Conservation (phyloP, 352 stramenopile species). For the Globisporangium cystogenes region DNA sequence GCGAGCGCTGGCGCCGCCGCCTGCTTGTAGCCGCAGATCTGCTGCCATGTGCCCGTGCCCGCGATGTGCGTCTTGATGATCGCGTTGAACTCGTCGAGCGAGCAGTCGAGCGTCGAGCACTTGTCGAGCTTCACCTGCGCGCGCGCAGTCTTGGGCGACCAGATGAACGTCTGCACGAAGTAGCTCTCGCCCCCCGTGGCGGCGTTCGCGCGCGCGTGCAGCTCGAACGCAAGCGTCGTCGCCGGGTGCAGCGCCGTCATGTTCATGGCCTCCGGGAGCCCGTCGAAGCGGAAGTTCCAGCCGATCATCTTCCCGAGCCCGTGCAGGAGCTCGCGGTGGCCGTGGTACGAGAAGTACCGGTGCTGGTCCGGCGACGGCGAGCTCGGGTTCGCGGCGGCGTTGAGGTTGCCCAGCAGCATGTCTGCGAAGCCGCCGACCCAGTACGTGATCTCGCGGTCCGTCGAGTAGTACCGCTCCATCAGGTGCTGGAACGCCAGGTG, state of each 20-base stretch:
- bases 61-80: slow-evolving; percentile 70
- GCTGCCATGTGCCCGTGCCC: slow-evolving; percentile 69
- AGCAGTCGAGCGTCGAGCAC: slow-evolving; percentile 66
- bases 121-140: slow-evolving; percentile 73
- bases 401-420: slow-evolving; percentile 46
- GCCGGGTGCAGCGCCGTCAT: slow-evolving; percentile 59
- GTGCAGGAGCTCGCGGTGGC: slow-evolving; percentile 75
- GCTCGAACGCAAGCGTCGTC: slow-evolving; percentile 82
- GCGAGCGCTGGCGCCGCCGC: slow-evolving; percentile 14
- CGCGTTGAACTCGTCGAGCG: slow-evolving; percentile 62
- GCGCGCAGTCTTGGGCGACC: slow-evolving; percentile 58
- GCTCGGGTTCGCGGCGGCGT: slow-evolving; percentile 37
- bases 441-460: slow-evolving; percentile 55
- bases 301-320: slow-evolving; percentile 74
- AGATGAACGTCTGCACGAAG: slow-evolving; percentile 72
- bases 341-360: slow-evolving; percentile 81
- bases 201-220: slow-evolving; percentile 30
- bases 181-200: slow-evolving; percentile 31
- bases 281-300: slow-evolving; percentile 71
- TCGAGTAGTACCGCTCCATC: slow-evolving; percentile 68
- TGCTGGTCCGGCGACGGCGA: slow-evolving; percentile 46
- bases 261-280: slow-evolving; percentile 57
- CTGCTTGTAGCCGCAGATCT: slow-evolving; percentile 75
- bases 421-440: slow-evolving; percentile 59
- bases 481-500: slow-evolving; percentile 65